Conservation (phyloP, 768 basidiomycete species). For the Rhizopogon vulgaris region DNA sequence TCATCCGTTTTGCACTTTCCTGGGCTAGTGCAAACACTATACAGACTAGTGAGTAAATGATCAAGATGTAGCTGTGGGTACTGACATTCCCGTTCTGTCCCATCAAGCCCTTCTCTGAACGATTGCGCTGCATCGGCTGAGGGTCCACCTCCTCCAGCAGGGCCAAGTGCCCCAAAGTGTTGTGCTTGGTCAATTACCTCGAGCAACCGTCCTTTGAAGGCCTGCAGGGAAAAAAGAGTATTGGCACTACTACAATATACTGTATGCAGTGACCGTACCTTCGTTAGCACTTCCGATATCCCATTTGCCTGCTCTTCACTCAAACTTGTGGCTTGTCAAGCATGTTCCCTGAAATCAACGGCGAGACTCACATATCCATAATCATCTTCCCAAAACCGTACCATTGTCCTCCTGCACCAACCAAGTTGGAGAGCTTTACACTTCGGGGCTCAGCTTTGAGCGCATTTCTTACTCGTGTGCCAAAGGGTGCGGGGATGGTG, state of each 20-base stretch:
- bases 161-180: conserved; percentile 72
- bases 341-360: not conserved
- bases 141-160: conserved; percentile 46
- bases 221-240: conserved; percentile 35
- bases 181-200: conserved; percentile 85
- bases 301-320: conserved; percentile 69
- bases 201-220: conserved; percentile 69
- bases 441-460: conserved; percentile 84
- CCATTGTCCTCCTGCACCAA: conserved; percentile 87
- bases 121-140: conserved; percentile 57
- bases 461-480: conserved; percentile 72
- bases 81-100: conserved; percentile 88
- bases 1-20: conserved; percentile 70
- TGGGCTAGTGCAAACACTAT: conserved; percentile 84
- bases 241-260: conserved; percentile 4
- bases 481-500: conserved; percentile 75
- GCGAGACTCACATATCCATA: conserved; percentile 62
- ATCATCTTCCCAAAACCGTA: conserved; percentile 88
- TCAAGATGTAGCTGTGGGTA: conserved; percentile 9
- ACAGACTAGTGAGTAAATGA: conserved; percentile 5
- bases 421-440: conserved; percentile 75
- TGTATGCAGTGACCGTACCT: conserved; percentile 32
- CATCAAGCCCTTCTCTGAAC: conserved; percentile 89
- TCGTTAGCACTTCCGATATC: conserved; percentile 65
- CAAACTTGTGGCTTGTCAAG: conserved; percentile 41